phyloP scores from a whole-genome alignment of 2,329 filamentous ascomycete genomes.

The Aspergillus luchuensis region DNA sequence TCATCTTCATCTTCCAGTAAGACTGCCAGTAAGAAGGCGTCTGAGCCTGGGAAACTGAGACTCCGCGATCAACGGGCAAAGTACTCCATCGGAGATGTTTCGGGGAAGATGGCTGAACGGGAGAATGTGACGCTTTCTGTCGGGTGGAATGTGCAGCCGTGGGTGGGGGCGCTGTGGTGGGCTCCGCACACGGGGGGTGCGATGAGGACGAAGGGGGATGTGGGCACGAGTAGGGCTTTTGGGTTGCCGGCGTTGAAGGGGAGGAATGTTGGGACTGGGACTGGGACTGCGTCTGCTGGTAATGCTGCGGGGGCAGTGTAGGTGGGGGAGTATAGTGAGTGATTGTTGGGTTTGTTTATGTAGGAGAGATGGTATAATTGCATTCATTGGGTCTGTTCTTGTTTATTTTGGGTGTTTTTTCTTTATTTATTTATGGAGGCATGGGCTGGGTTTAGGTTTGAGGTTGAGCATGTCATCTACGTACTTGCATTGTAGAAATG shows the following conservation, averaged over 20 bases:
- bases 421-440: no score
- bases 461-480: no score
- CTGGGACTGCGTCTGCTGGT: conserved; percentile 30
- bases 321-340: neutral
- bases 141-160: conserved; percentile 97
- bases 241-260: conserved; percentile 59
- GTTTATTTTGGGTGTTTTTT: neutral
- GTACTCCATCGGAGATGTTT: conserved; percentile 93
- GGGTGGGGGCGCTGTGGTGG: conserved; percentile 90
- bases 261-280: conserved; percentile 29
- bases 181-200: conserved; percentile 57
- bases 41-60: conserved; percentile 64
- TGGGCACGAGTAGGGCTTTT: conserved; percentile 56
- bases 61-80: conserved; percentile 88
- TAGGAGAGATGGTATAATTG: neutral
- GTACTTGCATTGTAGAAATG: no score
- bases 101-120: conserved; percentile 72
- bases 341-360: neutral
- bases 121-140: conserved; percentile 75
- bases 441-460: no score
- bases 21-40: conserved; percentile 19
- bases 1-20: conserved; percentile 24
- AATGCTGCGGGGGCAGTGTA: conserved; percentile 4
- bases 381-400: neutral
- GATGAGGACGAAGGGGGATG: conserved; percentile 54